A percentile compares a stretch with the other conserved stretches of the same genome.
Evolutionary conservation across 129 eudicot species (phyloP).

Genomic region (Lonicera japonica): DNA sequence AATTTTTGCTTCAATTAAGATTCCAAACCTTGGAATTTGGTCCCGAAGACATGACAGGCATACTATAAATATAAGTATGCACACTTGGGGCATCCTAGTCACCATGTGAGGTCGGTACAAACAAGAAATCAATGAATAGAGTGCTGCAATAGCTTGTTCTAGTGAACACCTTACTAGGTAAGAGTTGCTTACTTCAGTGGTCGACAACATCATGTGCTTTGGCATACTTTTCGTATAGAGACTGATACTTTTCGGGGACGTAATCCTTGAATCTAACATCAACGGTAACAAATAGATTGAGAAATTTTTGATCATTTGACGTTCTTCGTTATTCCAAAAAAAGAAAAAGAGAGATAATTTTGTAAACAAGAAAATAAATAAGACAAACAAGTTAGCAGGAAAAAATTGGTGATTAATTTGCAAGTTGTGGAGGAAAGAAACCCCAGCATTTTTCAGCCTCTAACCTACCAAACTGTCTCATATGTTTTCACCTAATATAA

Average conservation of each 20-base stretch:
- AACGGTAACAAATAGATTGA: constrained; percentile 1
- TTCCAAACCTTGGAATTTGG: too few species aligned
- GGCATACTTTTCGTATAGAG: constrained; percentile 48
- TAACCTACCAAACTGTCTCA: neutral
- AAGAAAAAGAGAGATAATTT: neutral
- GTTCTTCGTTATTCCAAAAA: neutral
- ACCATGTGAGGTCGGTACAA: neutral
- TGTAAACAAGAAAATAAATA: neutral
- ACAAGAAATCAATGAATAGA: neutral
- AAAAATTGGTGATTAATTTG: too few species aligned
- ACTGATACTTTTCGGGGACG: constrained; percentile 57
- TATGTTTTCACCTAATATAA: too few species aligned
- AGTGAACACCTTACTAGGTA: neutral
- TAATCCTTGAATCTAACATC: constrained; percentile 62
- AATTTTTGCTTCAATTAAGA: too few species aligned
- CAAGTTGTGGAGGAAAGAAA: neutral
- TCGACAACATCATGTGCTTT: constrained; percentile 13
- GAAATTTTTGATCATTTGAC: neutral
- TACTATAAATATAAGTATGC: too few species aligned
- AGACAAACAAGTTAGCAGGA: neutral
- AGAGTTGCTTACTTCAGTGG: constrained; percentile 30
- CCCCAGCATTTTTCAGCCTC: neutral
- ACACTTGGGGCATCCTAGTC: neutral
- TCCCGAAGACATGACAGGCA: too few species aligned
- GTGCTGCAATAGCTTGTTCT: neutral